Conservation (phyloP, 148 eudicot genomes). For the Silene latifolia region DNA sequence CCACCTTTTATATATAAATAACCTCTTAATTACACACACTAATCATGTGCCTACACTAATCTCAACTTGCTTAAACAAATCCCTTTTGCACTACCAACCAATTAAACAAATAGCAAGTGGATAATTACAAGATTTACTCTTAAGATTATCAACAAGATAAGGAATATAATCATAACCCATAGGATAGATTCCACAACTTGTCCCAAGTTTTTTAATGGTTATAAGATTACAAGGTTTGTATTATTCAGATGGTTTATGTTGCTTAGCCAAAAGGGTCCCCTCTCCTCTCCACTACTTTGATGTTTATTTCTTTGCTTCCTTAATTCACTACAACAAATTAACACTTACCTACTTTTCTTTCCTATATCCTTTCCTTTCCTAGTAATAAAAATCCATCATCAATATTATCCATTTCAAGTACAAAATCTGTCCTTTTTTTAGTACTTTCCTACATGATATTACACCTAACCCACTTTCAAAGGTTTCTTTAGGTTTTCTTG, state of each 20-base stretch:
- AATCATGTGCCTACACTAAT: constrained; percentile 4
- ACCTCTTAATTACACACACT: constrained; percentile 18
- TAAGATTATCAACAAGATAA: no score
- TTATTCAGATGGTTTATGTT: constrained; percentile 57
- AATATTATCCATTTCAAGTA: constrained; percentile 7
- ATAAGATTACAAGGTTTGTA: constrained; percentile 13
- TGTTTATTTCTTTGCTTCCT: no score
- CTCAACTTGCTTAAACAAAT: background rate
- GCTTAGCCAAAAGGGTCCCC: constrained; percentile 20
- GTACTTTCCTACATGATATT: background rate
- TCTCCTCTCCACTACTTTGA: background rate
- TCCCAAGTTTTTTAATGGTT: background rate
- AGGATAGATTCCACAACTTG: no score
- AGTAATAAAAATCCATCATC: no score
- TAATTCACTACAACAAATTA: constrained; percentile 17
- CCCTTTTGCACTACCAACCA: background rate
- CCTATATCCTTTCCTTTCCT: background rate
- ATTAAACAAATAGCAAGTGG: constrained; percentile 19
- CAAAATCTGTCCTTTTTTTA: background rate
- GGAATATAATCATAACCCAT: no score
- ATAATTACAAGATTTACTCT: no score
- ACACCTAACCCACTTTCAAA: constrained; percentile 11
- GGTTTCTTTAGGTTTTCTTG: constrained; percentile 6
- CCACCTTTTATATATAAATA: background rate
- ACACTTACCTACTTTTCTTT: background rate